phyloP scores from a whole-genome alignment of 768 basidiomycete genomes.

The Xerocomellus amylosporus region DNA sequence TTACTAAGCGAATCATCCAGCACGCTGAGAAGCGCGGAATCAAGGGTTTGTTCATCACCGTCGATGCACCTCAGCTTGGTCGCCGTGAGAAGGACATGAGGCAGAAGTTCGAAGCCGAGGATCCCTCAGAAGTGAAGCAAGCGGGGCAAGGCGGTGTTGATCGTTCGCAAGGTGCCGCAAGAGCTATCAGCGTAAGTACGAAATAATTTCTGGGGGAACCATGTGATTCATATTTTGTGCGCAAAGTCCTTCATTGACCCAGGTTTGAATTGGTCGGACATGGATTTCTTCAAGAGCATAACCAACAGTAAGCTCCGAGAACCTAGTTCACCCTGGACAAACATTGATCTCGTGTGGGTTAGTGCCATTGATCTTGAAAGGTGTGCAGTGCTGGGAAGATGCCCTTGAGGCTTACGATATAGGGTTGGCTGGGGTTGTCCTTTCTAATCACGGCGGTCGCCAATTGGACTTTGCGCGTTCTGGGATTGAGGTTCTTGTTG shows the following conservation, averaged over 20 bases:
- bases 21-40: constrained; percentile 90
- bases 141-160: constrained; percentile 56
- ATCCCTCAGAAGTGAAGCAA: constrained; percentile 41
- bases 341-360: constrained; percentile 2
- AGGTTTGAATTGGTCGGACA: constrained; percentile 70
- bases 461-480: constrained; percentile 81
- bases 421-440: constrained; percentile 71
- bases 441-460: constrained; percentile 85
- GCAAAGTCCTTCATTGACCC: constrained; percentile 92
- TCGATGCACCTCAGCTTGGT: constrained; percentile 95
- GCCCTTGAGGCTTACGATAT: constrained; percentile 80
- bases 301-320: constrained; percentile 50
- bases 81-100: constrained; percentile 96
- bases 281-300: constrained; percentile 70
- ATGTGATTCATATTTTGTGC: neutral
- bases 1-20: constrained; percentile 83
- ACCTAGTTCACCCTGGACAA: constrained; percentile 3
- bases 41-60: constrained; percentile 94
- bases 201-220: neutral
- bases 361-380: constrained; percentile 92
- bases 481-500: constrained; percentile 86
- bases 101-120: constrained; percentile 86
- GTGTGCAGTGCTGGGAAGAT: constrained; percentile 89
- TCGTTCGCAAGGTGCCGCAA: constrained; percentile 86
- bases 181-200: constrained; percentile 78